Evolutionary conservation across 371 early-diverging fungal genomes (phyloP).

Genomic region (Blakeslea trispora): DNA sequence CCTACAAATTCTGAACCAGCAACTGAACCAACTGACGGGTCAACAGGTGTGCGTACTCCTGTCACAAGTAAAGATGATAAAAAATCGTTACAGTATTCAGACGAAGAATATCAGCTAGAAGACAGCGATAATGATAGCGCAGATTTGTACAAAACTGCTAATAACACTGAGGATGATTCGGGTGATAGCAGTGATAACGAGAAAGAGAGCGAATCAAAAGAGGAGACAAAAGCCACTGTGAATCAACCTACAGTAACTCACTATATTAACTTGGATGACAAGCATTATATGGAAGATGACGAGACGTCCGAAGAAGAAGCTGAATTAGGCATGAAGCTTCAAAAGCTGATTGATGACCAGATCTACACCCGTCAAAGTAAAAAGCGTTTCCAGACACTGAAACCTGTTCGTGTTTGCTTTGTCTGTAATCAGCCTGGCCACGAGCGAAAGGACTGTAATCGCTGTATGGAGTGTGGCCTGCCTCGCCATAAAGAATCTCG

Average conservation of each 20-base stretch:
- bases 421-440: conserved; percentile 21
- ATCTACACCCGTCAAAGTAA: conserved; percentile 13
- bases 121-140: background rate
- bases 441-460: conserved; percentile 7
- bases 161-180: conserved; percentile 1
- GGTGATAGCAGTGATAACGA: background rate
- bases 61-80: background rate
- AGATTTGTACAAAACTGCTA: background rate
- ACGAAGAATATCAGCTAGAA: conserved; percentile 1
- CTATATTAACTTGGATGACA: conserved; percentile 15
- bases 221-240: background rate
- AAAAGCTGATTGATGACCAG: conserved; percentile 21
- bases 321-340: conserved; percentile 13
- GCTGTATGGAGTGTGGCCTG: conserved; percentile 15
- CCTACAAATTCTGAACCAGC: background rate
- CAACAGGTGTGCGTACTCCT: conserved; percentile 12
- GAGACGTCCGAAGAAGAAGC: conserved; percentile 21
- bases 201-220: background rate
- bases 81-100: background rate
- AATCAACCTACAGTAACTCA: conserved; percentile 11
- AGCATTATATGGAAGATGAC: conserved; percentile 19
- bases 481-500: conserved; percentile 1
- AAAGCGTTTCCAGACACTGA: background rate
- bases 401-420: conserved; percentile 10
- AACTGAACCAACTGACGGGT: background rate